Conservation (phyloP, 169 alveolate species). For the Cryptosporidium baileyi region DNA sequence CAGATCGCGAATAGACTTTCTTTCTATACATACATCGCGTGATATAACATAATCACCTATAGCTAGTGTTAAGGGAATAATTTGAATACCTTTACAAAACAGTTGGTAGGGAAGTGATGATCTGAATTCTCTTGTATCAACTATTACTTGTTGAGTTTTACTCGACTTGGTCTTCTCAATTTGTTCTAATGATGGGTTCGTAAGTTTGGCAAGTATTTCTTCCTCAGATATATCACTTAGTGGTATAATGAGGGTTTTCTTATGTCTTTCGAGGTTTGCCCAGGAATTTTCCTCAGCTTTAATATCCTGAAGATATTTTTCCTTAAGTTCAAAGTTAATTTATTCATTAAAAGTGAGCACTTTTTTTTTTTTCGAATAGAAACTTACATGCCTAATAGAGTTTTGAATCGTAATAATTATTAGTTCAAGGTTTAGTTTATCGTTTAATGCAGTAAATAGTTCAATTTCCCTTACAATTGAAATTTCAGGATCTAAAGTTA, state of each 20-base stretch:
- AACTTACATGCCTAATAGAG: conserved; percentile 64
- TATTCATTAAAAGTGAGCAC: not conserved
- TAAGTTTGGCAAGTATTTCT: conserved; percentile 17
- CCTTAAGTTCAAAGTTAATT: too few relatives aligned
- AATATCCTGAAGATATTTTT: not conserved
- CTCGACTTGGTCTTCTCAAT: too few relatives aligned
- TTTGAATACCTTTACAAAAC: conserved; percentile 78
- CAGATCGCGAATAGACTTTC: conserved; percentile 82
- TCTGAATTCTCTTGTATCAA: conserved; percentile 82
- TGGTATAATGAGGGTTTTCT: conserved; percentile 69
- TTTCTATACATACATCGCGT: conserved; percentile 83
- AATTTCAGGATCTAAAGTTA: conserved; percentile 36
- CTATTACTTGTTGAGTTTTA: conserved; percentile 68
- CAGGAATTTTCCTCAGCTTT: conserved; percentile 69
- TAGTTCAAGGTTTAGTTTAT: not conserved
- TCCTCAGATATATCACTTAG: conserved; percentile 43
- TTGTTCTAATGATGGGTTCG: not conserved
- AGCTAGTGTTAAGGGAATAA: conserved; percentile 79
- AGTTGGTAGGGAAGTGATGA: conserved; percentile 82
- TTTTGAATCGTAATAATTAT: conserved; percentile 37
- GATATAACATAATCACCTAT: conserved; percentile 85
- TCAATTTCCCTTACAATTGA: conserved; percentile 47
- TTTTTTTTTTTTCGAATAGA: not conserved
- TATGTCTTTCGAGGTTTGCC: conserved; percentile 62
- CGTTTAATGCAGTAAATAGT: conserved; percentile 8